These are phyloP conservation scores for Xylaria scruposa DNA, from an alignment of 495 filamentous ascomycete genomes.

Conservation along the genomic window DNA sequence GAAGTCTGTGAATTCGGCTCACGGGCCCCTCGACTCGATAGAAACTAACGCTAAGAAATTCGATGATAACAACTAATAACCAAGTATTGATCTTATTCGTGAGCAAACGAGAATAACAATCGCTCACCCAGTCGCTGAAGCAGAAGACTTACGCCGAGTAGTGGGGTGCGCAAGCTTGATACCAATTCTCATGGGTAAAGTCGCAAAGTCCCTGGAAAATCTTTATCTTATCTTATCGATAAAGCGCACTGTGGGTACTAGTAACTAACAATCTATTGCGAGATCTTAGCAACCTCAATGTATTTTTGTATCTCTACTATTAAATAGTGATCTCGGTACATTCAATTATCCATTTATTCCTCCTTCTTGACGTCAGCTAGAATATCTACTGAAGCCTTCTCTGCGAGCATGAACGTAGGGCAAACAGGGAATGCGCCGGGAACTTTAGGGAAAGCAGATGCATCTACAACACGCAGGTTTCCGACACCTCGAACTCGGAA, in stretches of 20 bases:
- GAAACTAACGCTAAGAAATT: background rate
- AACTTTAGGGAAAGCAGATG: constrained; percentile 57
- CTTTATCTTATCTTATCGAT: constrained; percentile 37
- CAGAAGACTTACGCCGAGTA: constrained; percentile 9
- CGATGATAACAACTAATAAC: background rate
- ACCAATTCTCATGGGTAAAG: background rate
- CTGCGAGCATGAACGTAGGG: constrained; percentile 67
- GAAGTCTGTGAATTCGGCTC: constrained; percentile 14
- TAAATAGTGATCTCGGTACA: background rate
- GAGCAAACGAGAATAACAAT: background rate
- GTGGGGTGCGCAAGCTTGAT: constrained; percentile 1
- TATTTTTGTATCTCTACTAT: background rate
- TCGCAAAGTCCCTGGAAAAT: constrained; percentile 30
- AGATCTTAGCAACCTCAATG: no score
- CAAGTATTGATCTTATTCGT: background rate
- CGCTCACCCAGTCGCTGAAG: background rate
- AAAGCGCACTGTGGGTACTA: no score
- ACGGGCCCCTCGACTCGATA: constrained; percentile 5
- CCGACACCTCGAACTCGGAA: constrained; percentile 57
- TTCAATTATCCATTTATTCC: background rate
- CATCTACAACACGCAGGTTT: constrained; percentile 63
- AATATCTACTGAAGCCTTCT: constrained; percentile 69
- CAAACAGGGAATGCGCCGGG: constrained; percentile 66
- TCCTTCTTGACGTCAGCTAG: constrained; percentile 54
- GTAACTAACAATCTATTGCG: no score